A percentile compares a stretch with the other conserved stretches of the same genome.
Evolutionary conservation across 2,329 filamentous ascomycete genomes (phyloP).

Genomic region (Sphaceloma murrayae): DNA sequence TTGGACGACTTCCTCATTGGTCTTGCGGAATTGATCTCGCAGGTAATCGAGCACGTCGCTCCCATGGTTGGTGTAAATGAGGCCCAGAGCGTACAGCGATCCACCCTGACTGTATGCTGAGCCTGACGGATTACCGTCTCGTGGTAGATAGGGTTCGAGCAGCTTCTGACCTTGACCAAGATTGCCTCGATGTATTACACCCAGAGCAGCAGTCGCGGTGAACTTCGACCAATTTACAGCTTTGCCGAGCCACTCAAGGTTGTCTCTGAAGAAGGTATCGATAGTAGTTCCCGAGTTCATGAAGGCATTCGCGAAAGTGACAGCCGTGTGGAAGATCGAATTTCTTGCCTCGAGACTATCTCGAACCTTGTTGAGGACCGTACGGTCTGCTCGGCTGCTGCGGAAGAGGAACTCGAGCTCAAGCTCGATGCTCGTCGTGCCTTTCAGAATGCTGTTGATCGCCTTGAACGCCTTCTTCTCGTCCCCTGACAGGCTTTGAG

Average conservation of each 20-base stretch:
- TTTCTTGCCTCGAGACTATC: conserved; percentile 93
- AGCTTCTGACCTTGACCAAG: conserved; percentile 87
- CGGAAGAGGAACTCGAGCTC: conserved; percentile 95
- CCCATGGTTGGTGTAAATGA: conserved; percentile 96
- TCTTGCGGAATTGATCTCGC: conserved; percentile 61
- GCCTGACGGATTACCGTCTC: conserved; percentile 57
- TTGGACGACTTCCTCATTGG: conserved; percentile 86
- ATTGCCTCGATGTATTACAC: conserved; percentile 94
- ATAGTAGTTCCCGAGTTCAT: conserved; percentile 99
- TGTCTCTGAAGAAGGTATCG: conserved; percentile 97
- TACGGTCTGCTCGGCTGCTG: conserved; percentile 86
- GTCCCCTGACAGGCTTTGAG: conserved; percentile 38
- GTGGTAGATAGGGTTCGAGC: conserved; percentile 86
- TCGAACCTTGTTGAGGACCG: conserved; percentile 89
- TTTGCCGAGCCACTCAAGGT: conserved; percentile 95
- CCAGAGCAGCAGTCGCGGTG: conserved; percentile 88
- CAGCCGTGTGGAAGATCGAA: conserved; percentile 95
- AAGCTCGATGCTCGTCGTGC: conserved; percentile 85
- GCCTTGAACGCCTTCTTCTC: conserved; percentile 47
- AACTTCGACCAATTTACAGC: conserved; percentile 99
- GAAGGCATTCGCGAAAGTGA: conserved; percentile 96
- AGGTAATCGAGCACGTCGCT: conserved; percentile 79
- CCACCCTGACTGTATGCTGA: conserved; percentile 95
- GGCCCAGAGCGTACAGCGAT: conserved; percentile 84
- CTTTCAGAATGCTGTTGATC: conserved; percentile 60